Conservation (phyloP, 129 eudicot species). For the Centaurea solstitialis region DNA sequence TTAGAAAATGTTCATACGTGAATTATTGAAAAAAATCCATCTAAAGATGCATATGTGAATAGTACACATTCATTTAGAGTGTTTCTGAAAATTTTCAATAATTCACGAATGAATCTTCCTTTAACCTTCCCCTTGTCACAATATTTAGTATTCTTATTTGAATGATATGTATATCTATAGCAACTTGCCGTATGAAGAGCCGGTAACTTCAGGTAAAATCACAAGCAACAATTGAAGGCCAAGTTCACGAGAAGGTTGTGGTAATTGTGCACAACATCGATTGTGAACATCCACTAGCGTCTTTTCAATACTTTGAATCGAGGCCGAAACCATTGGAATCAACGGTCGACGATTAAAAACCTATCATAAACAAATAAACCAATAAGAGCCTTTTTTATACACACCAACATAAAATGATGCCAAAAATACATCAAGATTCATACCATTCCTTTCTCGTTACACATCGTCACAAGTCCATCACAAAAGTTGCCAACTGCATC, state of each 20-base stretch:
- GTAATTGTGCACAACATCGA: slow-evolving; percentile 14
- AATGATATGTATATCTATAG: not conserved
- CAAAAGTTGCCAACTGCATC: slow-evolving; percentile 39
- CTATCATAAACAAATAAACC: slow-evolving; percentile 18
- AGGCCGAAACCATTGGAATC: slow-evolving; percentile 29
- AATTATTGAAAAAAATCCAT: no score
- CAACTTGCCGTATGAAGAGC: slow-evolving; percentile 65
- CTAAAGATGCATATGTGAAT: no score
- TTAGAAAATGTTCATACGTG: not conserved
- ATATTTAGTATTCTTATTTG: no score
- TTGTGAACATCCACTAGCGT: slow-evolving; percentile 34
- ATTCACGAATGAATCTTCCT: not conserved
- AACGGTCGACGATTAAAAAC: slow-evolving; percentile 41
- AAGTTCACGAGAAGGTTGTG: slow-evolving; percentile 4
- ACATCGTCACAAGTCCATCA: slow-evolving; percentile 46
- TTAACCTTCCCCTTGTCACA: not conserved
- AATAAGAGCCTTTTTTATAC: not conserved
- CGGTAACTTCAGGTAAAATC: slow-evolving; percentile 59
- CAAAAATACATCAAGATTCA: not conserved
- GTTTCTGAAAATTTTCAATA: not conserved
- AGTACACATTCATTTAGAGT: no score
- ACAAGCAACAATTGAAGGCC: slow-evolving; percentile 55
- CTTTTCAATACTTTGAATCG: slow-evolving; percentile 45
- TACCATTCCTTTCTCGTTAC: slow-evolving; percentile 77
- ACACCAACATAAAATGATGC: not conserved